Evolutionary conservation across 2,329 filamentous ascomycete genomes (phyloP).

Genomic region (Aspergillus ochraceoroseus): DNA sequence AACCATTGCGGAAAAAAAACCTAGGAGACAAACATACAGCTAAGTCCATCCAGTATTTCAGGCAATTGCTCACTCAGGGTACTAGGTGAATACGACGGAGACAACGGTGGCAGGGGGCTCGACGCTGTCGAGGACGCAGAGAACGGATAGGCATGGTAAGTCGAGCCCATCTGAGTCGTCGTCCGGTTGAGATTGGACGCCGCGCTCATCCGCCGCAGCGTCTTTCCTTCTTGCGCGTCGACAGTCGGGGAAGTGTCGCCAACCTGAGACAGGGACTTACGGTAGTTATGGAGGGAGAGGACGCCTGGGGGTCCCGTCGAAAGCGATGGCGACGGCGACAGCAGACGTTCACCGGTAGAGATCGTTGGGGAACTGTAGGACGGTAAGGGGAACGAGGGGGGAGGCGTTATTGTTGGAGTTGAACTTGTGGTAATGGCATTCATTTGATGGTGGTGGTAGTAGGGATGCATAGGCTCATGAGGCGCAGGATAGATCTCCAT

Average conservation of each 20-base stretch:
- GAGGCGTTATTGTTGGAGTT: slow-evolving; percentile 4
- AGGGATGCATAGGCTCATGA: slow-evolving; percentile 8
- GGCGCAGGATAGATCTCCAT: slow-evolving; percentile 10
- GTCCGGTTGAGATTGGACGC: slow-evolving; percentile 32
- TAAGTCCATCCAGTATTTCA: slow-evolving; percentile 23
- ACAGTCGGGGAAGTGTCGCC: too few species aligned
- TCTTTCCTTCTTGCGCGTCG: slow-evolving; percentile 27
- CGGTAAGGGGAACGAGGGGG: background rate
- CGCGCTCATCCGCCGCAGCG: slow-evolving; percentile 33
- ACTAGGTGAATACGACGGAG: slow-evolving; percentile 37
- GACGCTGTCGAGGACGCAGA: slow-evolving; percentile 25
- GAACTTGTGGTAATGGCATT: slow-evolving; percentile 5
- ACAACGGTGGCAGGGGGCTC: slow-evolving; percentile 36
- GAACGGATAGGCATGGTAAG: slow-evolving; percentile 18
- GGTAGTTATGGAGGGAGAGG: slow-evolving; percentile 35
- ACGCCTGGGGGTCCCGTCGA: slow-evolving; percentile 12
- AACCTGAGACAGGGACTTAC: slow-evolving; percentile 32
- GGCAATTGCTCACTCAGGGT: slow-evolving; percentile 30
- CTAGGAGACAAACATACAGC: slow-evolving; percentile 9
- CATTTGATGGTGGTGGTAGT: slow-evolving; percentile 3
- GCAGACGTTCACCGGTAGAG: slow-evolving; percentile 6
- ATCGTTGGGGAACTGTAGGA: slow-evolving; percentile 11
- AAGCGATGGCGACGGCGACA: slow-evolving; percentile 9
- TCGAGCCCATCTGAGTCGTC: slow-evolving; percentile 10
- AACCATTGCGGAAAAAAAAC: too few species aligned